phyloP scores from a whole-genome alignment of 202 grass and related monocot species.

The Setaria italica region DNA sequence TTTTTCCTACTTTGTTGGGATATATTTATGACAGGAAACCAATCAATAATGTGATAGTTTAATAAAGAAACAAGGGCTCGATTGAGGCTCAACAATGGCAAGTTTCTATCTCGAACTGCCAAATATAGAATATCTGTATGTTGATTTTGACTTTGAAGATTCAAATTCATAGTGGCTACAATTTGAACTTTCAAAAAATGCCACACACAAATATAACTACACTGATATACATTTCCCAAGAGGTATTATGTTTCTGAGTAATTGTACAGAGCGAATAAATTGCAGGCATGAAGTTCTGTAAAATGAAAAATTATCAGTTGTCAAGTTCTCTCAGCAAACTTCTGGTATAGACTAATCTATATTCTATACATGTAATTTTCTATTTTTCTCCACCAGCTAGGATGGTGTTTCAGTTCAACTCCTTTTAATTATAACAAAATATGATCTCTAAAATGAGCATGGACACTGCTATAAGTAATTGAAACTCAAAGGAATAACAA shows the following conservation, averaged over 20 bases:
- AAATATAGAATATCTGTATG: constrained; percentile 9
- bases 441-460: background rate
- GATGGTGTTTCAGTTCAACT: constrained; percentile 17
- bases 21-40: constrained; percentile 6
- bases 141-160: constrained; percentile 33
- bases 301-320: constrained; percentile 9
- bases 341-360: constrained; percentile 9
- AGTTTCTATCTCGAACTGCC: constrained; percentile 18
- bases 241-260: constrained; percentile 20
- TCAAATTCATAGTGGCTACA: background rate
- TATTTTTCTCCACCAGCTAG: background rate
- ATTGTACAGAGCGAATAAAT: background rate
- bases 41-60: background rate
- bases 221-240: background rate
- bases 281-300: background rate
- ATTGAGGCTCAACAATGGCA: background rate
- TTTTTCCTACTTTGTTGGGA: constrained; percentile 1
- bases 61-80: constrained; percentile 11
- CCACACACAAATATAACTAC: background rate
- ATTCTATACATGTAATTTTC: background rate
- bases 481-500: constrained; percentile 16
- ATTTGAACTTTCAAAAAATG: constrained; percentile 26
- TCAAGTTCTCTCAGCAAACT: background rate
- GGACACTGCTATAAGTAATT: background rate
- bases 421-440: constrained; percentile 17